phyloP scores from a whole-genome alignment of 2,329 filamentous ascomycete genomes.

The Anisogramma anomala region DNA sequence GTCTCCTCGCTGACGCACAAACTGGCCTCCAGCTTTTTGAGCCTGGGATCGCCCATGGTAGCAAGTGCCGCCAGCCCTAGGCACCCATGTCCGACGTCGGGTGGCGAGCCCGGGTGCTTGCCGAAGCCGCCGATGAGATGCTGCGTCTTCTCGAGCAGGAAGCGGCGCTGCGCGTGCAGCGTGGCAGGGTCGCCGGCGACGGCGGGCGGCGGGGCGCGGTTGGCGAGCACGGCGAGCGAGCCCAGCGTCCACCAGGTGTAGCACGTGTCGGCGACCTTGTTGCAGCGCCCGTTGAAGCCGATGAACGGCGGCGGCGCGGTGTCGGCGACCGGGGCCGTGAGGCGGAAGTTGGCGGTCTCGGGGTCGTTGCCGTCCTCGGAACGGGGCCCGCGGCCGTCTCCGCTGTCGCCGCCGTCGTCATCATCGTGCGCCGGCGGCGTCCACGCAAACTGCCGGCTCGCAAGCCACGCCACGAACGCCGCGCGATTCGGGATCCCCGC shows the following conservation, averaged over 20 bases:
- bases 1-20: constrained; percentile 62
- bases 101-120: constrained; percentile 56
- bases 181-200: constrained; percentile 47
- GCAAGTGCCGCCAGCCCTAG: constrained; percentile 73
- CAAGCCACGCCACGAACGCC: constrained; percentile 39
- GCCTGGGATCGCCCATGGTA: constrained; percentile 55
- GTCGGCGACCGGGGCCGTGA: constrained; percentile 25
- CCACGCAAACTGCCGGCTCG: constrained; percentile 48
- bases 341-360: constrained; percentile 20
- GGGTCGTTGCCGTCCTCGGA: constrained; percentile 25
- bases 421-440: constrained; percentile 32
- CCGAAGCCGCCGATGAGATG: constrained; percentile 74
- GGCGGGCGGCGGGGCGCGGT: constrained; percentile 29
- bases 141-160: constrained; percentile 75
- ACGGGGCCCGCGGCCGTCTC: too few species aligned
- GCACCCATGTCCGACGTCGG: constrained; percentile 80
- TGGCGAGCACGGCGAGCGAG: constrained; percentile 43
- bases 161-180: constrained; percentile 52
- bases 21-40: constrained; percentile 62
- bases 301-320: constrained; percentile 27
- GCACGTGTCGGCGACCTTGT: constrained; percentile 89
- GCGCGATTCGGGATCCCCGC: constrained; percentile 30
- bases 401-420: constrained; percentile 30
- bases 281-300: constrained; percentile 81
- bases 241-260: constrained; percentile 88